Conservation (phyloP, 495 filamentous ascomycete genomes). For the Xylaria nigripes region DNA sequence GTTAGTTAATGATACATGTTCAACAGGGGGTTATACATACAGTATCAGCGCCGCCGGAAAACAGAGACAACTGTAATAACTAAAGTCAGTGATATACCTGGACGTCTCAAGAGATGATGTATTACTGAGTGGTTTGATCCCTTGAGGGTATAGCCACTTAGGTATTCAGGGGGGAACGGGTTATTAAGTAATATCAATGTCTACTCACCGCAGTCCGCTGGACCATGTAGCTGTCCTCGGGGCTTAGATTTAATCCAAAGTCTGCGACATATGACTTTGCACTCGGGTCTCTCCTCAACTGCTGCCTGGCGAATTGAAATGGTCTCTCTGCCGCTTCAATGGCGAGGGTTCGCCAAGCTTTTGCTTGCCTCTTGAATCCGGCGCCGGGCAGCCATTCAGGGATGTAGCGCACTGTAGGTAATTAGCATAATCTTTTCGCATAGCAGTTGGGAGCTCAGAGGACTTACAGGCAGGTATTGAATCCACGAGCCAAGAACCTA, state of each 20-base stretch:
- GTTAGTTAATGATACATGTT: background rate
- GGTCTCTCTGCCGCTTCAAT: slow-evolving; percentile 22
- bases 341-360: slow-evolving; percentile 16
- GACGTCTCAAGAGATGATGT: no score
- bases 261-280: slow-evolving; percentile 26
- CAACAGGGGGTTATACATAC: background rate
- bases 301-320: slow-evolving; percentile 33
- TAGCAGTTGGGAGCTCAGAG: background rate
- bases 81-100: background rate
- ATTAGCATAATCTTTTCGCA: background rate
- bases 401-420: slow-evolving; percentile 23
- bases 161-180: background rate
- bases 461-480: slow-evolving; percentile 25
- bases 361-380: slow-evolving; percentile 30
- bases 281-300: slow-evolving; percentile 25
- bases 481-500: slow-evolving; percentile 38
- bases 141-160: no score
- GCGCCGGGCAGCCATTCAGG: slow-evolving; percentile 42
- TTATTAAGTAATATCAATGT: background rate
- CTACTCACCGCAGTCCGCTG: slow-evolving; percentile 32
- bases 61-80: slow-evolving; percentile 20
- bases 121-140: no score
- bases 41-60: slow-evolving; percentile 39
- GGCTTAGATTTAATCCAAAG: slow-evolving; percentile 22
- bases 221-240: slow-evolving; percentile 10